Evolutionary conservation across 352 stramenopile species (phyloP).

Genomic region (Globisporangium heterothallicum): DNA sequence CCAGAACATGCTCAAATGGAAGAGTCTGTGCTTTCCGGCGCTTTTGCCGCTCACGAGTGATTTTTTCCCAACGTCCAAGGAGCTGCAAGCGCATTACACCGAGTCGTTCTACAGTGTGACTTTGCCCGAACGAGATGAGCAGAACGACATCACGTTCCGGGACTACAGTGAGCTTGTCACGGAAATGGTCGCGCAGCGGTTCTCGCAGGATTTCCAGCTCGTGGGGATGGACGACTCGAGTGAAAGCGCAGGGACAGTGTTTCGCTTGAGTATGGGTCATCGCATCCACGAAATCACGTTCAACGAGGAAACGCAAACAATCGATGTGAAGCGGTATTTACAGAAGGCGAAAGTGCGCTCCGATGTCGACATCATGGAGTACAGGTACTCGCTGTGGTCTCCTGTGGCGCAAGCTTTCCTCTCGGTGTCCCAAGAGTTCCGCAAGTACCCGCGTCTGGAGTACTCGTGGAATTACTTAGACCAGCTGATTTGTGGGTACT

Average conservation of each 20-base stretch:
- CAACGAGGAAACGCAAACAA: constrained; percentile 80
- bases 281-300: constrained; percentile 86
- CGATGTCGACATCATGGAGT: constrained; percentile 79
- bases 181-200: constrained; percentile 81
- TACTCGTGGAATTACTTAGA: constrained; percentile 86
- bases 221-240: constrained; percentile 48
- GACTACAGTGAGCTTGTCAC: constrained; percentile 77
- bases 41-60: constrained; percentile 91
- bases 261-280: constrained; percentile 81
- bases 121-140: constrained; percentile 63
- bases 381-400: constrained; percentile 79
- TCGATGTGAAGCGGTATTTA: constrained; percentile 83
- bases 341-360: constrained; percentile 50
- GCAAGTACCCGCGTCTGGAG: constrained; percentile 75
- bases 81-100: constrained; percentile 77
- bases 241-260: constrained; percentile 35
- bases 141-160: constrained; percentile 56
- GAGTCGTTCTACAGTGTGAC: constrained; percentile 86
- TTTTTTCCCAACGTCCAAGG: constrained; percentile 75
- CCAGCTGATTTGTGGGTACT: constrained; percentile 83
- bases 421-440: constrained; percentile 70
- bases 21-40: constrained; percentile 93
- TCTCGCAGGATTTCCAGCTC: constrained; percentile 86
- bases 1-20: constrained; percentile 95
- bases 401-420: constrained; percentile 57